These are phyloP conservation scores for Beauveria sp. DNA, from an alignment of 2,329 filamentous ascomycete species.

Conservation along the genomic window DNA sequence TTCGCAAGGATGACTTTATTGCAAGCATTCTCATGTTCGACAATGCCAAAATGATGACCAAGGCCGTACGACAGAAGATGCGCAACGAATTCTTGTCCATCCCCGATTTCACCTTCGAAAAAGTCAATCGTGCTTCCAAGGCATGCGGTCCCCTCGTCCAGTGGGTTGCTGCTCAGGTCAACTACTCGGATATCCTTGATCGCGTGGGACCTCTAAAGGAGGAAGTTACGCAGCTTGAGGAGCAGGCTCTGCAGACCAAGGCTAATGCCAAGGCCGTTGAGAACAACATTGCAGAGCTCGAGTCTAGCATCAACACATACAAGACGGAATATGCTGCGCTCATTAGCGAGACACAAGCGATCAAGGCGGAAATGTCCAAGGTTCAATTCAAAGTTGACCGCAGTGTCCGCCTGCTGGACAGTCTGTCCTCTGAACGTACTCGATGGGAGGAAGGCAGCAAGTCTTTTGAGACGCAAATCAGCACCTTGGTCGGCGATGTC, in stretches of 20 bases:
- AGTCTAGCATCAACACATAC: constrained; percentile 87
- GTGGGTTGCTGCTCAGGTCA: constrained; percentile 95
- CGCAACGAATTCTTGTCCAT: constrained; percentile 85
- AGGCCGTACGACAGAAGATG: constrained; percentile 75
- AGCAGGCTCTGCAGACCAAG: constrained; percentile 84
- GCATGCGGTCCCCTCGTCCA: constrained; percentile 94
- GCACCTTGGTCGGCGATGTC: constrained; percentile 91
- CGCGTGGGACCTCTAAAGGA: constrained; percentile 86
- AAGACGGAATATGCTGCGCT: constrained; percentile 93
- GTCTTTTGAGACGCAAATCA: constrained; percentile 96
- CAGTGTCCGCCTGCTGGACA: constrained; percentile 89
- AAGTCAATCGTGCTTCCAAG: constrained; percentile 92
- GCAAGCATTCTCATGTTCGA: constrained; percentile 96
- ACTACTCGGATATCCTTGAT: constrained; percentile 95
- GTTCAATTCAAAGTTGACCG: constrained; percentile 98
- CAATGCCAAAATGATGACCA: constrained; percentile 93
- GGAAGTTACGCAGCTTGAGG: constrained; percentile 80
- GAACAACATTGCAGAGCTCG: constrained; percentile 74
- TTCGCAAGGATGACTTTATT: constrained; percentile 93
- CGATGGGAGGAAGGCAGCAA: constrained; percentile 97
- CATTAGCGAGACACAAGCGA: constrained; percentile 94
- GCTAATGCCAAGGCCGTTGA: constrained; percentile 88
- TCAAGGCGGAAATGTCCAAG: constrained; percentile 92
- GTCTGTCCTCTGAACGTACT: constrained; percentile 83
- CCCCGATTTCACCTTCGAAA: constrained; percentile 92